phyloP scores from a whole-genome alignment of 1,284 basidiomycete species.

The Cryptococcus sp. region DNA sequence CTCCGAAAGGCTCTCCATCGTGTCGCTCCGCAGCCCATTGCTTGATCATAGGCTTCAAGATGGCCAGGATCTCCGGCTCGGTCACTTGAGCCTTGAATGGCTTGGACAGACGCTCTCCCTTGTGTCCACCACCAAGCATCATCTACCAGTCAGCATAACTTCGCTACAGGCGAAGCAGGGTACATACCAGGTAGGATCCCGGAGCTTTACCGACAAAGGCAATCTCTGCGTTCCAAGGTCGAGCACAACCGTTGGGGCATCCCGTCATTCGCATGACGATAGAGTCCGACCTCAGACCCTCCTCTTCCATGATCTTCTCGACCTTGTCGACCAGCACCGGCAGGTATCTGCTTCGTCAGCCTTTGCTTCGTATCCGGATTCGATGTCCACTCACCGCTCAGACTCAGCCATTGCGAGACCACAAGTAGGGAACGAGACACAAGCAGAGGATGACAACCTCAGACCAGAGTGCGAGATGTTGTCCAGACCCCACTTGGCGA shows the following conservation, averaged over 20 bases:
- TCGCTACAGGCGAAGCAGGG: neutral
- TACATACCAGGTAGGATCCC: slow-evolving; percentile 63
- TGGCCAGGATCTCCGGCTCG: slow-evolving; percentile 88
- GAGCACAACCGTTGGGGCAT: slow-evolving; percentile 87
- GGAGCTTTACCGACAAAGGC: slow-evolving; percentile 96
- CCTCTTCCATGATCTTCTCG: slow-evolving; percentile 89
- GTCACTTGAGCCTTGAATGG: slow-evolving; percentile 70
- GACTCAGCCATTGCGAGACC: slow-evolving; percentile 94
- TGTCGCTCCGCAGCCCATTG: slow-evolving; percentile 80
- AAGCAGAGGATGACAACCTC: slow-evolving; percentile 81
- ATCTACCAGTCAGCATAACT: slow-evolving; percentile 49
- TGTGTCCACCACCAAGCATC: slow-evolving; percentile 92
- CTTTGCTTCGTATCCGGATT: neutral
- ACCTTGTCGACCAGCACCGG: slow-evolving; percentile 92
- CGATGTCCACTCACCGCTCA: slow-evolving; percentile 56
- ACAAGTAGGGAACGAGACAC: slow-evolving; percentile 97
- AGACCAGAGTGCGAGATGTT: slow-evolving; percentile 76
- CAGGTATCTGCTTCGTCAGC: slow-evolving; percentile 61
- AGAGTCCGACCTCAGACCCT: slow-evolving; percentile 83
- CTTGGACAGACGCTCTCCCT: slow-evolving; percentile 90
- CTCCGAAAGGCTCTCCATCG: slow-evolving; percentile 91
- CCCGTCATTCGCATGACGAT: slow-evolving; percentile 99
- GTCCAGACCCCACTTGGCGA: slow-evolving; percentile 86
- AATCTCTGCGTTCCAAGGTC: slow-evolving; percentile 94
- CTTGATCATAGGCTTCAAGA: slow-evolving; percentile 87